Evolutionary conservation across 1,284 basidiomycete genomes (phyloP), one percentile per base, ranked within the genome.

Genomic region (Ganoderma lingzhi): DNA sequence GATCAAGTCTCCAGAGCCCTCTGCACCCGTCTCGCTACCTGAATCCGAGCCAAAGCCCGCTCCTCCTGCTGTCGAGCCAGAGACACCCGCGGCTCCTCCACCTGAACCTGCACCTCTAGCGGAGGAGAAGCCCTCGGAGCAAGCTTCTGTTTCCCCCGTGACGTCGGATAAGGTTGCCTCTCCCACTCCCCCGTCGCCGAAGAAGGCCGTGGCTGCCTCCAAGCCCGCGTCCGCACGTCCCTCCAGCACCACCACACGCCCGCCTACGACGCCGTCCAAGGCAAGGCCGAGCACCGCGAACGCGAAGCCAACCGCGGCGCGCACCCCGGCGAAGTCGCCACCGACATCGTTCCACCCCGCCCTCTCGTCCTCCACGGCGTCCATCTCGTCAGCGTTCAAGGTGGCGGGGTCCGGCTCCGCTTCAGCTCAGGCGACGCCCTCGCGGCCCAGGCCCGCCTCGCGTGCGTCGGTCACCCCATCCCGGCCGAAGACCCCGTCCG

Each of bases 401-500:
- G 55, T 70, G 8, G 39, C 73, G 17, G 68, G 75, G 14, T 62
- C 73, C 19, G 39, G 39, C 39, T 41, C 39, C 39, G 39, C 9
- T 14, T 14, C 39, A 9, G 62, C 69, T n/a, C 75, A 71, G 55
- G 30, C 73, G 14, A 70, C 72, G 30, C 71, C 71, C 9, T 56
- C 72, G 6, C 62, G 67, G 59, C 71, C 78, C 12, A 58, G 78
- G n/a, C 76, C 78, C 17, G 73, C 73, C 19, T 77, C 77, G n/a
- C 70, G 71, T 51, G 70, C 74, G 14, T 70, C 73, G 37, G 65
- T 78, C 41, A 85, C 87, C 19, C 82, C 82, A 56, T 74, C 83
- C 41, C 81, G 85, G 2, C 76, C 83, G 6, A 81, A 76, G 73
- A 79, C 78, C 5, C 79, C 86, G 9, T 77, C 82, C 30, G 82